phyloP scores from a whole-genome alignment of 345 rosid species.

The Clausena lansium region DNA sequence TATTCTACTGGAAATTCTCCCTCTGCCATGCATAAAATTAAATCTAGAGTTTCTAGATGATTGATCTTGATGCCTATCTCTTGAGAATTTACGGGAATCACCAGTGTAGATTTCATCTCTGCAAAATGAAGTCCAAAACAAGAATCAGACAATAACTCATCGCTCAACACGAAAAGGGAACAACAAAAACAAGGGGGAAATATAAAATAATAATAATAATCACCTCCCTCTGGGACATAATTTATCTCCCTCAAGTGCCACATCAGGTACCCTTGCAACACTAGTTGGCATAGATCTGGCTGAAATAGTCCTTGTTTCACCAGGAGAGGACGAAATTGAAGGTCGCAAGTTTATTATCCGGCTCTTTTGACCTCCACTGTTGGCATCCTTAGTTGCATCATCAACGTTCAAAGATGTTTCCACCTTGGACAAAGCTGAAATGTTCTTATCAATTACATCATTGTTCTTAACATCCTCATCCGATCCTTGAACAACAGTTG shows the following conservation, averaged over 20 bases:
- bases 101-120: constrained; percentile 47
- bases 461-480: constrained; percentile 30
- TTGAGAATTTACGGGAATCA: constrained; percentile 42
- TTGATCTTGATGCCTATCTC: constrained; percentile 57
- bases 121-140: constrained; percentile 20
- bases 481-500: constrained; percentile 28
- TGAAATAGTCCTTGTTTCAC: constrained; percentile 42
- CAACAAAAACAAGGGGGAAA: constrained; percentile 8
- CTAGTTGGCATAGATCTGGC: constrained; percentile 41
- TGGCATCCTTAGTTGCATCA: constrained; percentile 39
- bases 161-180: not conserved
- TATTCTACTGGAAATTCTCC: constrained; percentile 52
- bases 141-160: constrained; percentile 5
- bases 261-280: constrained; percentile 54
- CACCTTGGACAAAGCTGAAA: constrained; percentile 33
- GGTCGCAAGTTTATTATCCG: constrained; percentile 57
- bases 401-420: constrained; percentile 39
- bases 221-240: constrained; percentile 71
- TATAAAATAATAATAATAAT: constrained; percentile 30
- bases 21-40: constrained; percentile 54
- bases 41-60: constrained; percentile 52
- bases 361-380: constrained; percentile 47
- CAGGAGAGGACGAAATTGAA: constrained; percentile 43
- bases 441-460: constrained; percentile 36
- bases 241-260: constrained; percentile 47